A percentile compares a stretch with the other conserved stretches of the same genome.
Conservation (phyloP, 2,329 filamentous ascomycete genomes). For the Hypoxylon sp. region DNA sequence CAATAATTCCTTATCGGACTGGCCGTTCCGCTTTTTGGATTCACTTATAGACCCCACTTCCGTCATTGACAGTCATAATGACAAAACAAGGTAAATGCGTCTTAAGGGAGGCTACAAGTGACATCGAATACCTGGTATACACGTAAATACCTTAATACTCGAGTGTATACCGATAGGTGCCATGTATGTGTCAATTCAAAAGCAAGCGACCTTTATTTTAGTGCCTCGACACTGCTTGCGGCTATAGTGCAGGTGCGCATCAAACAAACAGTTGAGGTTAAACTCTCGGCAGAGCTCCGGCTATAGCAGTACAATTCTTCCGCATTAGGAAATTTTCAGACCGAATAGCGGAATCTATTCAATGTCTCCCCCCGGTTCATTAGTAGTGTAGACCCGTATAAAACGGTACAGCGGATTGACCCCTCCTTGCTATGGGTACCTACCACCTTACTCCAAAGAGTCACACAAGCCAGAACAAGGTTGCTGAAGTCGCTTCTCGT, state of each 20-base stretch:
- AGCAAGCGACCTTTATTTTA: not conserved
- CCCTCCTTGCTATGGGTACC: conserved; percentile 10
- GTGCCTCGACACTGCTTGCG: not conserved
- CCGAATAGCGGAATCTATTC: conserved; percentile 28
- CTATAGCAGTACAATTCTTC: conserved; percentile 7
- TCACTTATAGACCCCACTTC: conserved; percentile 1
- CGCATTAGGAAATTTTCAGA: conserved; percentile 26
- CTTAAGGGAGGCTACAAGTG: not conserved
- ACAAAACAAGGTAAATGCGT: conserved; percentile 8
- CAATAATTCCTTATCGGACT: conserved; percentile 24
- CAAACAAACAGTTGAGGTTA: not conserved
- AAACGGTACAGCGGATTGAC: conserved; percentile 12
- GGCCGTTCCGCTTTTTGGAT: conserved; percentile 6
- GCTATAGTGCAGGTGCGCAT: not conserved
- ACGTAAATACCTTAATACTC: too few species aligned
- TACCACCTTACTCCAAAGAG: not conserved
- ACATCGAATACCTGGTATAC: not conserved
- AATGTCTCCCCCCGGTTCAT: not conserved
- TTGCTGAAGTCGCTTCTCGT: conserved; percentile 4
- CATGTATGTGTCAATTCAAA: not conserved
- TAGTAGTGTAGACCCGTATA: conserved; percentile 9
- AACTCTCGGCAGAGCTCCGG: conserved; percentile 4
- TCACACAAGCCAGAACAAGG: conserved; percentile 4
- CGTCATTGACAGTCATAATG: conserved; percentile 12
- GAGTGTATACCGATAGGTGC: too few species aligned